Evolutionary conservation across 2,329 filamentous ascomycete species (phyloP), one percentile per base, ranked within the genome.

Genomic region (Teratosphaeria gauchensis): DNA sequence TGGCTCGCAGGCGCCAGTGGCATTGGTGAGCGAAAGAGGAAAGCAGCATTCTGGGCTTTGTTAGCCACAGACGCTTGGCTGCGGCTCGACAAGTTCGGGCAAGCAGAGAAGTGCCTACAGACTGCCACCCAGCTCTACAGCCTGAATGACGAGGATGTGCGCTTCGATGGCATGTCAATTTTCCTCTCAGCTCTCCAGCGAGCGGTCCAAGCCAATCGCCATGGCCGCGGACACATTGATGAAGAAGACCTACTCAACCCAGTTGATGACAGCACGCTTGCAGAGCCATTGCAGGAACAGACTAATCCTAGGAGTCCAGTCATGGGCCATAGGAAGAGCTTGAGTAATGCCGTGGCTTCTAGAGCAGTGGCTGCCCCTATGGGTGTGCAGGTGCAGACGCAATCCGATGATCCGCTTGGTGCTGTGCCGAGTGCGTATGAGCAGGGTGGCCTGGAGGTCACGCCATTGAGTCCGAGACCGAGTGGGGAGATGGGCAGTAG

Each of bases 11-110:
- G 85, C 61, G 77, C 77, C 42, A 88, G 86, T 79, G 16, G 32
- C 5, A 31, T 53, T 19, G 91, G 92, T 16, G 80, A 82, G 8
- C 82, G 92, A 61, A 82, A 81, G 60, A 82, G 94, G 54, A 99
- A 96, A 77, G 89, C 92, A 1, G 94, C 89, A 0, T 82, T 95
- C 63, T 99, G 92, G 92, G 88, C 86, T 64, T 81, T 94, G 24
- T 80, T 96, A 46, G 88, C 89, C 1, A 86, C 91, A 0, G 88
- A 96, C 66, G 82, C 85, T 1, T 99, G 94, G 94, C 78, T 92
- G 57, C 82, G 82, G 55, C 82, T 92, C 62, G 84, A 82, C 35
- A 92, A 92, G 69, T 84, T 85, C 56, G 83, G 88, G 14, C 88
- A 95, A 68, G 89, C 91, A 0, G 88, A 90, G 64, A 81, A 83